Base-by-base conservation (phyloP, 257 asterid species). In the Primulina huaijiensis region DNA sequence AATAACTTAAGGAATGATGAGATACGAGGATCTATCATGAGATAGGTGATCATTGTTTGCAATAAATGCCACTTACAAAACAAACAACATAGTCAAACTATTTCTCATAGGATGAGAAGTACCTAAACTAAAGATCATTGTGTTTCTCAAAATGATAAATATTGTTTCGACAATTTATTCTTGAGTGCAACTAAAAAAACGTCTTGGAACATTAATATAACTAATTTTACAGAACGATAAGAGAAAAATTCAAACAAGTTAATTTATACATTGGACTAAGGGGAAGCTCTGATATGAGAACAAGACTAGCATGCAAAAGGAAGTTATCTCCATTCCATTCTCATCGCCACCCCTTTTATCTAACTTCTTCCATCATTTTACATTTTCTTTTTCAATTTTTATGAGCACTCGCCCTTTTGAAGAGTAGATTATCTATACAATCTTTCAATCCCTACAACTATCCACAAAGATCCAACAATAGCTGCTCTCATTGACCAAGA, bases 61-160 rank as follows among this genome's bases (percentile, higher is more conserved):
- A 74, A 60, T 57, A 69, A 53, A 55, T 56, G 52, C 64, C 62
- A 33, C 35, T 12, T 67, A 38, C 56, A 65, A 58, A 33, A 65
- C n/a, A 57, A 67, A 50, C 5, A 52, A 52, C 61, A 43, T 43
- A 60, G 43, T 35, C 52, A 50, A 65, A 67, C 57, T 53, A 74
- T 27, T 52, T 64, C 62, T 73, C 67, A 60, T 35, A 70, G 62
- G 34, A 46, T 4, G 34, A n/a, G 64, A 60, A 59, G 6, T 55
- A 69, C 72, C 79, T 37, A 37, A 66, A 40, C 31, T 21, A 9
- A 46, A 31, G 17, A 23, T 60, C 23, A 38, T 43, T 17, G 23
- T 23, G 56, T 69, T 35, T 35, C 75, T 64, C 62, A 30, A 27
- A 43, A 8, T 55, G 16, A 25, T 63, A 62, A 17, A 43, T 14